phyloP scores from a whole-genome alignment of 2,329 filamentous ascomycete genomes.

The Daldinia sp. region DNA sequence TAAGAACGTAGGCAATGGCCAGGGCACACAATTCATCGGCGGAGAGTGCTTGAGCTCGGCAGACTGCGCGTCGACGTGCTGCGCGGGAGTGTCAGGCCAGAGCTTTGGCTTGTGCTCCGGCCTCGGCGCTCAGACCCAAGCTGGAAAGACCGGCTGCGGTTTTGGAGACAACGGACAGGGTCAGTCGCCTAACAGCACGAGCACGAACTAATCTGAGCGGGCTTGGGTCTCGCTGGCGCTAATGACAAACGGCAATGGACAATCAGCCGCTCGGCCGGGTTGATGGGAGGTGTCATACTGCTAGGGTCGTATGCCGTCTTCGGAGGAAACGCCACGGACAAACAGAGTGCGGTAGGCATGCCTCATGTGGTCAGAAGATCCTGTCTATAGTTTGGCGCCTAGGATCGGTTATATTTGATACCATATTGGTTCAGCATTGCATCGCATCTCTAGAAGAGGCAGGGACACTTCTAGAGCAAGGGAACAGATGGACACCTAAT shows the following conservation, averaged over 20 bases:
- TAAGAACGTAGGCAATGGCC: constrained; percentile 48
- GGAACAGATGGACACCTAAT: background rate
- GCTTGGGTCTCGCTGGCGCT: background rate
- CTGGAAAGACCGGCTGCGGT: constrained; percentile 51
- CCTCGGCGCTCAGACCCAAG: constrained; percentile 42
- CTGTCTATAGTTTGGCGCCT: background rate
- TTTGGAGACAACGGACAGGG: constrained; percentile 39
- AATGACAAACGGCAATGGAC: background rate
- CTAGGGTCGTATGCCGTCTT: constrained; percentile 5
- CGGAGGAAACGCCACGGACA: background rate
- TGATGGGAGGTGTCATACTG: background rate
- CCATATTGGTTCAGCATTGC: constrained; percentile 8
- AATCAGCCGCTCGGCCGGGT: background rate
- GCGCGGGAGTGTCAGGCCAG: constrained; percentile 46
- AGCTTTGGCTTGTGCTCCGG: constrained; percentile 47
- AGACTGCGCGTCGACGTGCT: constrained; percentile 50
- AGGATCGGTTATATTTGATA: constrained; percentile 4
- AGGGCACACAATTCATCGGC: constrained; percentile 49
- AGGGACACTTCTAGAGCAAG: constrained; percentile 8
- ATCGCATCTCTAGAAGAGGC: constrained; percentile 20
- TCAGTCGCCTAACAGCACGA: background rate
- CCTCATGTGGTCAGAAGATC: background rate
- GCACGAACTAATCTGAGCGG: constrained; percentile 5
- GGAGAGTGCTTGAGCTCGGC: constrained; percentile 45
- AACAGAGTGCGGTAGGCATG: background rate